Evolutionary conservation across 257 asterid species (phyloP), one percentile per base, ranked within the genome.

Genomic region (Fraxinus pennsylvanica): DNA sequence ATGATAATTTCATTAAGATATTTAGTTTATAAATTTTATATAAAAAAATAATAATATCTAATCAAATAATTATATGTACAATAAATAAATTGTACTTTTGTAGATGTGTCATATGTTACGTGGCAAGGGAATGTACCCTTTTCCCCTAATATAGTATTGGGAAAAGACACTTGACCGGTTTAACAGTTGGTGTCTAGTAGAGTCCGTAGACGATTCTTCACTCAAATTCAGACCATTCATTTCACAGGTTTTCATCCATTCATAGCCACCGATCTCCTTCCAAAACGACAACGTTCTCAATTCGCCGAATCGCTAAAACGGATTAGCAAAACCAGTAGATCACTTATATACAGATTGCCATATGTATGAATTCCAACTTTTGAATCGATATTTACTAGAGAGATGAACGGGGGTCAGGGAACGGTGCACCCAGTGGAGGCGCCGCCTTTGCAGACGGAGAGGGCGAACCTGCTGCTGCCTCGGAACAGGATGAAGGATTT

Each of bases 381-480:
- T 8, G 32, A 27, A 22, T 27, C 19, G 32, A 25, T 63, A 10
- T 27, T 22, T 63, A 63, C 69, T 63, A 17, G 63, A 39, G 78
- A 71, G 86, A 94, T 95, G 99, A 93, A 89, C 83, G 85, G 86
- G 86, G 86, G 92, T 82, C 96, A 88, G 89, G 96, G 94, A 71
- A 86, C 97, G 82, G 96, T 96, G 84, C 97, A 96, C 82, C 99
- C 99, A 3, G 94, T 90, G 67, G 98, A 90, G 85, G 97, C 90
- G 85, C 98, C 98, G 88, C 97, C 97, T 85, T 71, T 86, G 81
- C 96, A 91, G 89, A 93, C 97, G 57, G 98, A 93, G 79, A 95
- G 92, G 19, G 96, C 93, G 39, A 88, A 88, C 83, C 84, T 86
- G 75, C 92, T 83, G 27, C 81, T 84, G 66, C 96, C 94, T 76